Evolutionary conservation across 2,329 filamentous ascomycete genomes (phyloP), one percentile per base, ranked within the genome.

Genomic region (Neurospora crassa): DNA sequence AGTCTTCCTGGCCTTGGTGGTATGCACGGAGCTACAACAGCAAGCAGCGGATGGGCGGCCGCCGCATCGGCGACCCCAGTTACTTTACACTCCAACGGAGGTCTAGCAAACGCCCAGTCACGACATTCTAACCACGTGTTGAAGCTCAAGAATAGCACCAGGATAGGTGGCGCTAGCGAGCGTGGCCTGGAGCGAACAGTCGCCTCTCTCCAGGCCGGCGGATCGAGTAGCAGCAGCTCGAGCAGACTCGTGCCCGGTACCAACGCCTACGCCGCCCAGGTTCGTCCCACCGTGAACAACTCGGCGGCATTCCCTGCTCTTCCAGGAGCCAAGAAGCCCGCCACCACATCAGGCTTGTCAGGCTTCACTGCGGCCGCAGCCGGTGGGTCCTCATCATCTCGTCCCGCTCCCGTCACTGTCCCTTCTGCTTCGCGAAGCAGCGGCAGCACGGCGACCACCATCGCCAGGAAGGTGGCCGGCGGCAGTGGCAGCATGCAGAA

Each of bases 1-100:
- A 93, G 92, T 1, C 84, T 98, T 0, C 94, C 95, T 1, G 91
- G 91, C 0, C 86, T 92, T 0, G 87, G 88, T 70, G 91, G 91
- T 69, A 88, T 91, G 81, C 86, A 90, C 45, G 89, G 90, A 37
- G 85, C 84, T 4, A 86, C 87, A 0, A 86, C 86, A 0, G 82
- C 85, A 10, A 86, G 82, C 11, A 86, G 83, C 71, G 87, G 87
- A 72, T 88, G 91, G 89, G 89, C 80, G 74, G 83, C 79, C 63
- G 92, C 85, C 0, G 88, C 88, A 0, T 83, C 80, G 72, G 88
- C 80, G 83, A 95, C 74, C 79, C 94, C 79, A 87, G 88, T 76
- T 79, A 91, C 41, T 91, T 40, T 72, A 74, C 29, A 78, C 2
- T 71, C 79, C 20, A 79, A 80, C 14, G 77, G 78, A 24, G 45